Conservation (phyloP, 495 filamentous ascomycete species). For the Annulohypoxylon nitens region DNA sequence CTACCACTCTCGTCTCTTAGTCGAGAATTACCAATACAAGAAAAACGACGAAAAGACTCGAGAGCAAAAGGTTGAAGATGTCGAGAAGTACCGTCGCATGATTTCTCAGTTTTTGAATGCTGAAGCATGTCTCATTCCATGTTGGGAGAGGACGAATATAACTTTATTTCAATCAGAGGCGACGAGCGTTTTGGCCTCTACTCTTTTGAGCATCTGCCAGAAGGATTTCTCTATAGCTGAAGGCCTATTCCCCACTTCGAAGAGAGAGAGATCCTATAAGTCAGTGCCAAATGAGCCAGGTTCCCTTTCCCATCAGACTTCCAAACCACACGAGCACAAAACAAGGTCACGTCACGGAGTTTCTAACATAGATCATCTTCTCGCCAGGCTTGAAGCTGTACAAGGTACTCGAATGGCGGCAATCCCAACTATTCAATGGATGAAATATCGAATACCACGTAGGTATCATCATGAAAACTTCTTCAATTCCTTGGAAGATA, state of each 20-base stretch:
- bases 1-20: conserved; percentile 38
- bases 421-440: conserved; percentile 17
- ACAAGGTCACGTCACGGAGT: neutral
- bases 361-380: neutral
- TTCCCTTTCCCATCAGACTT: neutral
- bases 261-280: no score
- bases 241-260: no score
- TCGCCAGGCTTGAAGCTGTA: neutral
- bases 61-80: conserved; percentile 23
- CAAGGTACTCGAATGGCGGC: neutral
- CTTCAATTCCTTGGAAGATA: conserved; percentile 29
- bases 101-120: conserved; percentile 30
- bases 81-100: conserved; percentile 5
- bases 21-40: conserved; percentile 24
- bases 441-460: conserved; percentile 15
- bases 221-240: conserved; percentile 6
- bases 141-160: conserved; percentile 36
- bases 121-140: conserved; percentile 31
- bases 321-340: neutral
- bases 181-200: conserved; percentile 30
- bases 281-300: no score
- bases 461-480: conserved; percentile 29
- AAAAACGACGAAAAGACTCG: conserved; percentile 5
- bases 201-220: conserved; percentile 25
- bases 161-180: conserved; percentile 32